Percentiles rank a stretch among this genome's conserved stretches.
Evolutionary conservation across 164 flowering plant species (phyloP).

Genomic region (Aristolochia fimbriata): DNA sequence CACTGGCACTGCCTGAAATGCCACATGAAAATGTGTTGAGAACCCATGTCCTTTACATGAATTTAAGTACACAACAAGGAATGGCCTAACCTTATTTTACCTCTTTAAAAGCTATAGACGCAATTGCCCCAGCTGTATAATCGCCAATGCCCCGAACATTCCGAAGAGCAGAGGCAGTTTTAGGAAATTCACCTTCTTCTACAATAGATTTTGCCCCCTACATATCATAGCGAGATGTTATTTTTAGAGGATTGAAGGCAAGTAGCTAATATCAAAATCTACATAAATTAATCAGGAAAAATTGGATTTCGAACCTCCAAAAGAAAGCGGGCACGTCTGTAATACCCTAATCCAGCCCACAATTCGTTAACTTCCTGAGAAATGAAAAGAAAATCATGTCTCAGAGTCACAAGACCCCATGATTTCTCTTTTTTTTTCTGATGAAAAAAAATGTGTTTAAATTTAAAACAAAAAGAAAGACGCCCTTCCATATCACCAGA

Average conservation of each 20-base stretch:
- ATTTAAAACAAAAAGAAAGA: background rate
- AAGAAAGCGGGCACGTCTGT: conserved; percentile 84
- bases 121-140: conserved; percentile 95
- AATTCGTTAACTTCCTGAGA: conserved; percentile 91
- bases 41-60: background rate
- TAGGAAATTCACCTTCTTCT: conserved; percentile 62
- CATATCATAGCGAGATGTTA: background rate
- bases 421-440: background rate
- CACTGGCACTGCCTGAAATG: conserved; percentile 71
- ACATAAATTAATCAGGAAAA: background rate
- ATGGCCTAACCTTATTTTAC: conserved; percentile 15
- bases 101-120: conserved; percentile 84
- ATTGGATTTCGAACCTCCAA: conserved; percentile 41
- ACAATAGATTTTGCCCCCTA: conserved; percentile 89
- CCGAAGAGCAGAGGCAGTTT: conserved; percentile 38
- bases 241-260: no score
- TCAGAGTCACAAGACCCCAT: background rate
- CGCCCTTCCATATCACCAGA: background rate
- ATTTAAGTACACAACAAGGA: background rate
- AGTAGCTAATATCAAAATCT: background rate
- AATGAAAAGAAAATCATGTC: background rate
- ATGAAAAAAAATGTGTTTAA: no score
- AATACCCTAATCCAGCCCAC: conserved; percentile 99
- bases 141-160: conserved; percentile 79
- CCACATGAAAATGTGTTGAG: background rate